Evolutionary conservation across 306 rosid species (phyloP).

Genomic region (Begonia peltatifolia): DNA sequence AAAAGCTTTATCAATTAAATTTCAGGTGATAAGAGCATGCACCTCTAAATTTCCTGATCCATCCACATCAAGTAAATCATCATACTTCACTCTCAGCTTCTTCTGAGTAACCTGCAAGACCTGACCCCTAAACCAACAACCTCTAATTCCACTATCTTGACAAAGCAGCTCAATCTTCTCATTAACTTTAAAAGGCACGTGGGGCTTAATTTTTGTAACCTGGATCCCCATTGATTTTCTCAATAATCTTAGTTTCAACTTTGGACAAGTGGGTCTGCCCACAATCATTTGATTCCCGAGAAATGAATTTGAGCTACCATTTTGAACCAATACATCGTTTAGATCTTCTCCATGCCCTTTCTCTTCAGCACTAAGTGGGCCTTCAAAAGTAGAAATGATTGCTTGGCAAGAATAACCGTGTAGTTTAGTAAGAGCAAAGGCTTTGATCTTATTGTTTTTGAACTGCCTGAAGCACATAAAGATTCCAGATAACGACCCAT

Average conservation of each 20-base stretch:
- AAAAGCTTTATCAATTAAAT: neutral
- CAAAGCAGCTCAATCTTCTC: constrained; percentile 56
- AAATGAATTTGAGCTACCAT: constrained; percentile 18
- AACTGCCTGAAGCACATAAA: constrained; percentile 58
- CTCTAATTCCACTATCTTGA: constrained; percentile 80
- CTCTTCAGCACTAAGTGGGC: constrained; percentile 25
- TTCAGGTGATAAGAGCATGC: constrained; percentile 3
- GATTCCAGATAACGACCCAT: constrained; percentile 30
- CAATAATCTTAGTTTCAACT: constrained; percentile 42
- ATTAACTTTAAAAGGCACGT: constrained; percentile 28
- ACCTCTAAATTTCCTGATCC: constrained; percentile 48
- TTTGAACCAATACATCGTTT: constrained; percentile 26
- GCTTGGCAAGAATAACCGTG: constrained; percentile 56
- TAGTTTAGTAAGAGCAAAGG: constrained; percentile 54
- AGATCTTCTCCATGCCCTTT: constrained; percentile 19
- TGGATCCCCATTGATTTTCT: constrained; percentile 30
- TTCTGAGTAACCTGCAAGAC: constrained; percentile 33
- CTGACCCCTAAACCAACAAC: constrained; percentile 84
- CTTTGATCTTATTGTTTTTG: constrained; percentile 41
- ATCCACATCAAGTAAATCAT: constrained; percentile 42
- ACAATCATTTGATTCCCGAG: constrained; percentile 16
- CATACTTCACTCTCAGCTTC: constrained; percentile 52
- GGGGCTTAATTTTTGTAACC: constrained; percentile 22
- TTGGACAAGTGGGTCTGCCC: constrained; percentile 30
- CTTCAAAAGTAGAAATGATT: constrained; percentile 32